phyloP scores from a whole-genome alignment of 257 asterid genomes.

The Eustoma russellianum region DNA sequence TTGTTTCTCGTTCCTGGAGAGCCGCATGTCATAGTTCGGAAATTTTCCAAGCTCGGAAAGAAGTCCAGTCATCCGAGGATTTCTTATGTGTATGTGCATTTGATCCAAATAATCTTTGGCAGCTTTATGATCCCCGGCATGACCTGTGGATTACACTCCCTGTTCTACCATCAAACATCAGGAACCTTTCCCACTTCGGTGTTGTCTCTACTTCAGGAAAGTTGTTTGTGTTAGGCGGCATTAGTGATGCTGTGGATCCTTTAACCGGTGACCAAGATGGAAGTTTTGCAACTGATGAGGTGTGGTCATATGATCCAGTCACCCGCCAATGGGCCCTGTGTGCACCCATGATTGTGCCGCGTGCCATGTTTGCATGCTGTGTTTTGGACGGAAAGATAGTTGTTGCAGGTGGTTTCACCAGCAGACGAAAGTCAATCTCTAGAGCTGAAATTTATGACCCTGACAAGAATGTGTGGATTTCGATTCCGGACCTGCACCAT shows the following conservation, averaged over 20 bases:
- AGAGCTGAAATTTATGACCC: slow-evolving; percentile 93
- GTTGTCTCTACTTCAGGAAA: slow-evolving; percentile 81
- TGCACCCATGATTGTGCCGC: slow-evolving; percentile 79
- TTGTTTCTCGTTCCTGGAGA: slow-evolving; percentile 86
- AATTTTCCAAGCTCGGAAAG: slow-evolving; percentile 79
- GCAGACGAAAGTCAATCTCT: slow-evolving; percentile 81
- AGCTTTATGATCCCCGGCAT: slow-evolving; percentile 72
- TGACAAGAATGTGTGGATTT: slow-evolving; percentile 56
- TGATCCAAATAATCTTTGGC: slow-evolving; percentile 96
- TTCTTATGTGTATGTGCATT: slow-evolving; percentile 79
- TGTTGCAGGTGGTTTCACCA: slow-evolving; percentile 93
- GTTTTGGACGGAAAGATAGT: slow-evolving; percentile 79
- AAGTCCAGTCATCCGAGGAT: slow-evolving; percentile 68
- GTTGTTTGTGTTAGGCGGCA: slow-evolving; percentile 87
- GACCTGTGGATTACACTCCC: slow-evolving; percentile 97
- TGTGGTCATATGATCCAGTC: slow-evolving; percentile 83
- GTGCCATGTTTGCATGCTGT: slow-evolving; percentile 97
- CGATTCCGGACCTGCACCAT: slow-evolving; percentile 82
- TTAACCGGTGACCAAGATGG: slow-evolving; percentile 95
- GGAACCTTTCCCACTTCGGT: slow-evolving; percentile 92
- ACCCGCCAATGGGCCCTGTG: slow-evolving; percentile 54
- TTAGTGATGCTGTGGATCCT: slow-evolving; percentile 96
- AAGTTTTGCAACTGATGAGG: slow-evolving; percentile 83
- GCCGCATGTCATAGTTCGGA: slow-evolving; percentile 64
- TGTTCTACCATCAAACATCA: slow-evolving; percentile 64